A percentile compares a stretch with the other conserved stretches of the same genome.
These are phyloP conservation scores for Populus hybrid DNA, from an alignment of 441 rosid genomes.

Conservation along the genomic window DNA sequence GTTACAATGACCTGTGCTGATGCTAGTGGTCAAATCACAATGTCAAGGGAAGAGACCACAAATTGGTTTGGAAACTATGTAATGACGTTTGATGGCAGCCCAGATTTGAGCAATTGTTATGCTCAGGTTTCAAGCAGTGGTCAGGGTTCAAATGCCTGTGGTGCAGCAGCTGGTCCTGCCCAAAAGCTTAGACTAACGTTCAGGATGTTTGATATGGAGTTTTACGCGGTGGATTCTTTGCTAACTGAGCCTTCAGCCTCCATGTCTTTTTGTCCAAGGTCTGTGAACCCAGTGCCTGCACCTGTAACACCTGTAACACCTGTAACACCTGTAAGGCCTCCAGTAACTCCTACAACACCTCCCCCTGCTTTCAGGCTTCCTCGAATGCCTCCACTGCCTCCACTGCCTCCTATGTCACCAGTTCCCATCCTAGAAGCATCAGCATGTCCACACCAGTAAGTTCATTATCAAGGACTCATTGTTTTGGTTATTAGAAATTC, in stretches of 20 bases:
- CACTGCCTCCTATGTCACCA: slow-evolving; percentile 54
- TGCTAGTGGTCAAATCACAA: slow-evolving; percentile 48
- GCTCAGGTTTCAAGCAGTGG: slow-evolving; percentile 58
- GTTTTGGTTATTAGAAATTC: background rate
- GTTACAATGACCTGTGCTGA: slow-evolving; percentile 58
- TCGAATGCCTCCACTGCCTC: slow-evolving; percentile 40
- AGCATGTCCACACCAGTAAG: slow-evolving; percentile 81
- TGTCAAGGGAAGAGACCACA: slow-evolving; percentile 70
- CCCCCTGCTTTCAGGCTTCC: slow-evolving; percentile 17
- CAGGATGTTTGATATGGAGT: slow-evolving; percentile 54
- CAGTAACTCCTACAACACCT: slow-evolving; percentile 30
- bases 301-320: too few relatives aligned
- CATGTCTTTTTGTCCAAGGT: slow-evolving; percentile 60
- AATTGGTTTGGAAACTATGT: slow-evolving; percentile 64
- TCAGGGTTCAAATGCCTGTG: slow-evolving; percentile 45
- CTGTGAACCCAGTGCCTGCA: slow-evolving; percentile 32
- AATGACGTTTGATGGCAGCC: slow-evolving; percentile 70
- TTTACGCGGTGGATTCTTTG: slow-evolving; percentile 53
- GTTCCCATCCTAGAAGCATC: slow-evolving; percentile 60
- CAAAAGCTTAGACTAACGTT: slow-evolving; percentile 51
- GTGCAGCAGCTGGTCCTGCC: slow-evolving; percentile 59
- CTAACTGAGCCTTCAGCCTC: slow-evolving; percentile 73
- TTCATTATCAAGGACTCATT: background rate
- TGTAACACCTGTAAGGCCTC: slow-evolving; percentile 14
- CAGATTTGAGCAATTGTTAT: slow-evolving; percentile 70